A percentile compares a stretch with the other conserved stretches of the same genome.
These are phyloP conservation scores for Boletus smithii DNA, from an alignment of 1,284 basidiomycete genomes.

Conservation along the genomic window DNA sequence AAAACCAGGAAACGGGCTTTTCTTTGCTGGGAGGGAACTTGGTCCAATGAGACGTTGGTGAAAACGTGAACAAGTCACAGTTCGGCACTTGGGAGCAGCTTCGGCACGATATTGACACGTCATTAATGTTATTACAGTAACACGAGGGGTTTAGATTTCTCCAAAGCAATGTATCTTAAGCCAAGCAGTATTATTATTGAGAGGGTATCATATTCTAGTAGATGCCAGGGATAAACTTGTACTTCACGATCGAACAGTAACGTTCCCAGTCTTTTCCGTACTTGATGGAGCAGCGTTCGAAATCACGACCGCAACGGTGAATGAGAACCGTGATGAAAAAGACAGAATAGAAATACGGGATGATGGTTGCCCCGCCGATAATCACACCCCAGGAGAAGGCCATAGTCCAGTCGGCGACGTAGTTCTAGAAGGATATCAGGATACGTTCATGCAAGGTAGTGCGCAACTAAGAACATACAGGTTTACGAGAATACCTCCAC, in stretches of 20 bases:
- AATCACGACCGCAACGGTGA: constrained; percentile 87
- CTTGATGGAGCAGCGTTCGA: constrained; percentile 89
- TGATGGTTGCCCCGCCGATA: constrained; percentile 79
- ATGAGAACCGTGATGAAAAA: constrained; percentile 90
- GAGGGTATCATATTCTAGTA: constrained; percentile 40
- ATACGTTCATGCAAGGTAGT: background rate
- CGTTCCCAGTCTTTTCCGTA: constrained; percentile 95
- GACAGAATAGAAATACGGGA: constrained; percentile 93
- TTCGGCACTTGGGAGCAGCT: constrained; percentile 11
- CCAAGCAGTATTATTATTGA: constrained; percentile 7
- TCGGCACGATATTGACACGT: constrained; percentile 20
- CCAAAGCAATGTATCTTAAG: constrained; percentile 1
- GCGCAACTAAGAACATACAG: constrained; percentile 44
- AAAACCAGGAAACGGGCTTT: constrained; percentile 2
- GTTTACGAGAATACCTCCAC: constrained; percentile 90
- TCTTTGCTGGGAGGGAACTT: constrained; percentile 1
- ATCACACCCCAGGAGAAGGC: constrained; percentile 88
- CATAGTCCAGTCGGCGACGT: constrained; percentile 87
- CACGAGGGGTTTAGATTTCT: too few species aligned
- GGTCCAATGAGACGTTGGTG: constrained; percentile 18
- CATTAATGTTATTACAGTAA: background rate
- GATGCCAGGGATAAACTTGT: constrained; percentile 82
- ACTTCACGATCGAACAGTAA: constrained; percentile 84
- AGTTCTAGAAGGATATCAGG: constrained; percentile 51
- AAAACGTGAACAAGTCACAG: constrained; percentile 21